Evolutionary conservation across 208 protist species (phyloP), one percentile per base, ranked within the genome.

Genomic region (Lotmaria passim): DNA sequence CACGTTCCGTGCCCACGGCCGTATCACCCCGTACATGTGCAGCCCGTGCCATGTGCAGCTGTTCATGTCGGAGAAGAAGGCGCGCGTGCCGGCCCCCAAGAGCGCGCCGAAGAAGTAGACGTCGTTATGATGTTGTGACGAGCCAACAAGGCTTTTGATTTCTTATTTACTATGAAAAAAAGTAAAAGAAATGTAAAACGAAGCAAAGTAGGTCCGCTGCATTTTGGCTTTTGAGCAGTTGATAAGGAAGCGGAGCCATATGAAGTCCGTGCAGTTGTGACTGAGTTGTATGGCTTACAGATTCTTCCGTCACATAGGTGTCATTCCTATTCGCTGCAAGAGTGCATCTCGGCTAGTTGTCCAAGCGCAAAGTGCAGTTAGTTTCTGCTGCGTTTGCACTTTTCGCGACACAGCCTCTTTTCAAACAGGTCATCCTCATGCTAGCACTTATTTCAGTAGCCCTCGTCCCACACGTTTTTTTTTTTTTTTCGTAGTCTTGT

Each of bases 1-100:
- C 77, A 98, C 95, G 44, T 98, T 96, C 85, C 91, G 97, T 80
- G 97, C 97, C 51, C 97, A 98, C 79, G 97, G 97, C 61, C 90
- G 96, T 77, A 98, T 98, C 69, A 84, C 83, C 23, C 91, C 93
- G 50, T 97, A 90, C 91, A 97, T 97, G 93, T 94, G 91, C 89
- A 94, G 83, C 82, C 88, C 90, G 21, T 96, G 91, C 84, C 91
- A 96, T 74, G 89, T 96, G 65, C 85, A 96, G 78, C 83, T 96
- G 39, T 96, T 93, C 81, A 94, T 94, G 86, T 84, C 85, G 15
- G 82, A 95, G 79, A 87, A 89, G 64, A 85, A 92, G 82, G 82
- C 88, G 74, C 87, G 87, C 68, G 82, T 96, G 34, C 90, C 86
- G 41, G 85, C 83, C 43, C 87, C 87, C 46, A 93, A 90, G 77